These are phyloP conservation scores for Dryas integrifolia DNA, from an alignment of 331 rosid species.

Conservation along the genomic window DNA sequence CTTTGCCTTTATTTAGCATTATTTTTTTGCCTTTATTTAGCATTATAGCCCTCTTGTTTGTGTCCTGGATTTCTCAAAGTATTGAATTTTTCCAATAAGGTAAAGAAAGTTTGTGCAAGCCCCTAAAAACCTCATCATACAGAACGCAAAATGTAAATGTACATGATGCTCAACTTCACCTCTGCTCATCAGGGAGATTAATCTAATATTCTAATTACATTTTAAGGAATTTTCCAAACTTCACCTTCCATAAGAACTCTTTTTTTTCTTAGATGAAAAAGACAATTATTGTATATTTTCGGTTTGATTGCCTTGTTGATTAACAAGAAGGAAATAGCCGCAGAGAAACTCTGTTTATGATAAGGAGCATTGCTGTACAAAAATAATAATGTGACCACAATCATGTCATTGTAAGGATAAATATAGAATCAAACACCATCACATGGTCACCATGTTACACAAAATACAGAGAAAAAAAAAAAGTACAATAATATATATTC, in stretches of 20 bases:
- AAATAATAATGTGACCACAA: no score
- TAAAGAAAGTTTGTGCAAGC: no score
- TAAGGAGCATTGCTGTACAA: no score
- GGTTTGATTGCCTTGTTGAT: background rate
- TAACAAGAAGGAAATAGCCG: background rate
- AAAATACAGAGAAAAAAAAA: background rate
- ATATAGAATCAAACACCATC: constrained; percentile 1
- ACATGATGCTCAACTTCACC: background rate
- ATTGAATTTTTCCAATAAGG: background rate
- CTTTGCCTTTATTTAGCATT: no score
- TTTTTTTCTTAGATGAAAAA: background rate
- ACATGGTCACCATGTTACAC: background rate
- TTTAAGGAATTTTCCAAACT: background rate
- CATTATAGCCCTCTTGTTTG: background rate
- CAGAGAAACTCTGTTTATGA: background rate
- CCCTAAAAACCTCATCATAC: background rate
- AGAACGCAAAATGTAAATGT: background rate
- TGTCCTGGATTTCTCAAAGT: background rate
- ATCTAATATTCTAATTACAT: background rate
- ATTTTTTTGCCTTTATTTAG: no score
- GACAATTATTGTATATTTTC: constrained; percentile 3
- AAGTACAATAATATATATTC: constrained; percentile 10
- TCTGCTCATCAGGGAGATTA: background rate
- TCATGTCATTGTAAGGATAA: background rate
- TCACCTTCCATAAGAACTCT: background rate